These are phyloP conservation scores for Pulveroboletus sp. DNA, from an alignment of 768 basidiomycete species.

Conservation along the genomic window DNA sequence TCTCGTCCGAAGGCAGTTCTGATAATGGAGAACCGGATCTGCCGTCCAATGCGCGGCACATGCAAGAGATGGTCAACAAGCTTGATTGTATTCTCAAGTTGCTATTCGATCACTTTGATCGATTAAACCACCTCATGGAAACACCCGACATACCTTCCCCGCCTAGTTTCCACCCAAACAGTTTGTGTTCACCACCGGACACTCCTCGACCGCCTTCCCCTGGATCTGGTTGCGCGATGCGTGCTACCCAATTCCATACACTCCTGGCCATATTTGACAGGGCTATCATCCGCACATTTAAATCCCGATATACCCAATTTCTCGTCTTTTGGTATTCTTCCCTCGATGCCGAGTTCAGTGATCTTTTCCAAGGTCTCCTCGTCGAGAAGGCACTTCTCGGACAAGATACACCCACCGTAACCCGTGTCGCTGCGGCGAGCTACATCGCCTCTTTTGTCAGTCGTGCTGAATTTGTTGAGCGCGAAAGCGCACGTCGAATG, in stretches of 20 bases:
- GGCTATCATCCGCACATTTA: constrained; percentile 90
- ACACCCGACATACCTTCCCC: constrained; percentile 16
- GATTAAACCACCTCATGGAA: constrained; percentile 33
- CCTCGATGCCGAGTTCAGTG: constrained; percentile 80
- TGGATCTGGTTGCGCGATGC: constrained; percentile 36
- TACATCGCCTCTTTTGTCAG: constrained; percentile 93
- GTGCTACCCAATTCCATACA: constrained; percentile 70
- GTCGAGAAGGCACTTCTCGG: constrained; percentile 81
- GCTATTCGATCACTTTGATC: constrained; percentile 80
- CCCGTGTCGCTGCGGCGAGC: constrained; percentile 86
- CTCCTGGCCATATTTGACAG: constrained; percentile 93
- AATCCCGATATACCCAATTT: constrained; percentile 96
- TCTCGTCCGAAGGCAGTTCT: constrained; percentile 66
- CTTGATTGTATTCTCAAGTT: constrained; percentile 84
- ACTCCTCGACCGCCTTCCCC: constrained; percentile 24
- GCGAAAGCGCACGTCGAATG: constrained; percentile 66
- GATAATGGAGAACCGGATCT: constrained; percentile 33
- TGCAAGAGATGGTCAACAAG: constrained; percentile 87
- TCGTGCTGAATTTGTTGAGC: constrained; percentile 81
- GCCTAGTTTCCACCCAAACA: not conserved
- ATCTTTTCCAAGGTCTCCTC: constrained; percentile 93
- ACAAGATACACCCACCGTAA: constrained; percentile 57
- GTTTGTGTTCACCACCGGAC: constrained; percentile 17
- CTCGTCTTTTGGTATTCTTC: constrained; percentile 95
- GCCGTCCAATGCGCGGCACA: constrained; percentile 56